A percentile compares a stretch with the other conserved stretches of the same genome.
Conservation (phyloP, 2,329 filamentous ascomycete species). For the Elsinoe ampelina region DNA sequence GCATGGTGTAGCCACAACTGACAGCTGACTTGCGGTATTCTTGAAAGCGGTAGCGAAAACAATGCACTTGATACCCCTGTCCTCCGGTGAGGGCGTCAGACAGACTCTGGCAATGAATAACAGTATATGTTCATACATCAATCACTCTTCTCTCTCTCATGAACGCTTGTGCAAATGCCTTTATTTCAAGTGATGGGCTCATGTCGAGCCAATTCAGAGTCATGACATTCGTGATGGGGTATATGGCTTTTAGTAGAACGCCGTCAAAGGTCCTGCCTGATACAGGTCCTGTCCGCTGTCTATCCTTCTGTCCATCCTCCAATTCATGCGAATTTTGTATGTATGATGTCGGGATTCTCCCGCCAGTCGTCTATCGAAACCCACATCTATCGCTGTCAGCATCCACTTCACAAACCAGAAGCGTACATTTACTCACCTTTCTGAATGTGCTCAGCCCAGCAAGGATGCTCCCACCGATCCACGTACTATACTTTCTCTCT, state of each 20-base stretch:
- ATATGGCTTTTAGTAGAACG: conserved; percentile 6
- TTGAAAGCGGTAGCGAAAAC: not conserved
- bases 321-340: conserved; percentile 73
- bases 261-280: not conserved
- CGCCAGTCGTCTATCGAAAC: conserved; percentile 99
- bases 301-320: not conserved
- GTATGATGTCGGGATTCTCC: conserved; percentile 97
- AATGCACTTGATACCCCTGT: conserved; percentile 10
- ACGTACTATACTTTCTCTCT: conserved; percentile 96
- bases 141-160: not conserved
- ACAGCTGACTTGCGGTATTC: conserved; percentile 11
- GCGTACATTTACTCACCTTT: conserved; percentile 58
- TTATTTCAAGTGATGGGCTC: not conserved
- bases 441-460: conserved; percentile 95
- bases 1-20: not conserved
- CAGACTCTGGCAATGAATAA: conserved; percentile 6
- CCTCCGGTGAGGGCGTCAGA: conserved; percentile 10
- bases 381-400: conserved; percentile 66
- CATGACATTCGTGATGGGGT: conserved; percentile 12
- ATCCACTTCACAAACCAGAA: conserved; percentile 15
- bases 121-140: not conserved
- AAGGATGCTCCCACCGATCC: conserved; percentile 96
- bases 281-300: not conserved
- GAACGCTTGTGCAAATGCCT: too few species aligned
- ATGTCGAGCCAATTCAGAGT: not conserved